phyloP scores from a whole-genome alignment of 1,284 basidiomycete species.

The Cryptococcus deneoformans region DNA sequence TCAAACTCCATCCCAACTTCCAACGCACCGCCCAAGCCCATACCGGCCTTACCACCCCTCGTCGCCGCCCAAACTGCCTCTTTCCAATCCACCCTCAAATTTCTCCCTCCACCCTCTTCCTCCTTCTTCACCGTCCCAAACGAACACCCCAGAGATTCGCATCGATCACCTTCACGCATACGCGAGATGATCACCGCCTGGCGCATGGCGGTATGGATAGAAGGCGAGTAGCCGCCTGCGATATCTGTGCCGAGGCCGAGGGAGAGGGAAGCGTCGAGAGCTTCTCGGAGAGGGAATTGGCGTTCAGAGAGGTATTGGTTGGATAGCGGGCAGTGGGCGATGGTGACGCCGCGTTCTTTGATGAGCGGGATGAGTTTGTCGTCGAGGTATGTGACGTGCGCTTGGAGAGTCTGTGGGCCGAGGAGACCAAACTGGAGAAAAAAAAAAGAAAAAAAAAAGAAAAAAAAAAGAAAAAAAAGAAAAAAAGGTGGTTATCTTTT shows the following conservation, averaged over 20 bases:
- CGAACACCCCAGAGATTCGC: slow-evolving; percentile 26
- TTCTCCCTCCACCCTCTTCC: slow-evolving; percentile 7
- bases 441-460: neutral
- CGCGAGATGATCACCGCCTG: slow-evolving; percentile 67
- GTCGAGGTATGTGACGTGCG: slow-evolving; percentile 76
- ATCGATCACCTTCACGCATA: slow-evolving; percentile 62
- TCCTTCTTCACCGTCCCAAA: slow-evolving; percentile 11
- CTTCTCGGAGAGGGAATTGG: slow-evolving; percentile 70
- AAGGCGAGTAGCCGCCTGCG: slow-evolving; percentile 74
- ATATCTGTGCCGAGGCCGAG: slow-evolving; percentile 81
- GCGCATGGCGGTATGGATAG: slow-evolving; percentile 74
- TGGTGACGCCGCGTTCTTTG: slow-evolving; percentile 56
- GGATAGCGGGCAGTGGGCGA: slow-evolving; percentile 81
- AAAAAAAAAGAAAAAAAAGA: neutral
- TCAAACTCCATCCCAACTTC: slow-evolving; percentile 70
- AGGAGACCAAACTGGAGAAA: slow-evolving; percentile 52
- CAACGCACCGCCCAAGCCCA: slow-evolving; percentile 62
- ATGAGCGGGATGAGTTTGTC: slow-evolving; percentile 57
- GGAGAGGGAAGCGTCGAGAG: slow-evolving; percentile 60
- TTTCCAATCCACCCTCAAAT: slow-evolving; percentile 66
- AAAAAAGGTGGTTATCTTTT: too few relatives aligned
- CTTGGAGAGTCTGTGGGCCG: slow-evolving; percentile 66
- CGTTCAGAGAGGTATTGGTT: slow-evolving; percentile 78
- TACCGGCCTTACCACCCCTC: slow-evolving; percentile 65
- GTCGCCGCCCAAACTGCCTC: slow-evolving; percentile 76